Evolutionary conservation across 2,329 filamentous ascomycete genomes (phyloP).

Genomic region (Cladosporium sp.): DNA sequence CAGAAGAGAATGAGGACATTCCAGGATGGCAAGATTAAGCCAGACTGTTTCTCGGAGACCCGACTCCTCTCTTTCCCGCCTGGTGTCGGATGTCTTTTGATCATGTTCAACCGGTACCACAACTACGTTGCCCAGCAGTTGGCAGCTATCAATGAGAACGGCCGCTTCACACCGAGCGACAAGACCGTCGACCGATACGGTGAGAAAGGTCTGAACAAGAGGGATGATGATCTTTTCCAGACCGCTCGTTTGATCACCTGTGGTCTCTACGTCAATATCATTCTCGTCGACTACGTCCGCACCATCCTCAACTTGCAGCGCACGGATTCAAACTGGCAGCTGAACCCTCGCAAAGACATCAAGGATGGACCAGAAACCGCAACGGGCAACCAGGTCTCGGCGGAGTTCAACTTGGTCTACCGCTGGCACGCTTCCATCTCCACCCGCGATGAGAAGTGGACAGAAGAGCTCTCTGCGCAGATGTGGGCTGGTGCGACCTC

Average conservation of each 20-base stretch:
- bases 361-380: constrained; percentile 37
- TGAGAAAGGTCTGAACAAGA: constrained; percentile 35
- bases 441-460: constrained; percentile 48
- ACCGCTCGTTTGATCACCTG: constrained; percentile 54
- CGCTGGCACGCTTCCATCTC: constrained; percentile 52
- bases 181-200: constrained; percentile 40
- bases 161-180: constrained; percentile 72
- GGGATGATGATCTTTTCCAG: constrained; percentile 53
- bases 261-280: constrained; percentile 56
- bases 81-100: constrained; percentile 65
- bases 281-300: constrained; percentile 55
- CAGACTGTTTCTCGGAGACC: constrained; percentile 68
- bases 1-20: constrained; percentile 66
- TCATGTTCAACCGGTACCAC: constrained; percentile 75
- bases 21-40: constrained; percentile 67
- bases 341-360: constrained; percentile 46
- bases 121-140: constrained; percentile 81
- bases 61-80: constrained; percentile 66
- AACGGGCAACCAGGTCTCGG: constrained; percentile 53
- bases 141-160: constrained; percentile 80
- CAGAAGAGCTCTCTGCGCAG: constrained; percentile 39
- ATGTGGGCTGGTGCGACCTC: constrained; percentile 26
- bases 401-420: constrained; percentile 57
- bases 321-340: constrained; percentile 45
- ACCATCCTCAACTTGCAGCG: constrained; percentile 52